Evolutionary conservation across 495 filamentous ascomycete genomes (phyloP).

Genomic region (Cercophora sp.): DNA sequence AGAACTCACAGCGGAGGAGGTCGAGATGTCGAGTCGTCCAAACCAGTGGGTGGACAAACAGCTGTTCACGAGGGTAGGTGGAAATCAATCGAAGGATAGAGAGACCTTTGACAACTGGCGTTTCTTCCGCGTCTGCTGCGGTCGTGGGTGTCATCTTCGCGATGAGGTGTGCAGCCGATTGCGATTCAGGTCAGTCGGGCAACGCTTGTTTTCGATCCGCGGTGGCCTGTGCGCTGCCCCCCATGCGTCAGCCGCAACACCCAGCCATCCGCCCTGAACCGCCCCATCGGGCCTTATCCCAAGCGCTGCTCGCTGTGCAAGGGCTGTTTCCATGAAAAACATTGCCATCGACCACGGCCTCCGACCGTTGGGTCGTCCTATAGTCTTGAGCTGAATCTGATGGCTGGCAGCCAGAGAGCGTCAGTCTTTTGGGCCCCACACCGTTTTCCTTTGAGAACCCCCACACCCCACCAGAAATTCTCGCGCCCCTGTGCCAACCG

Average conservation of each 20-base stretch:
- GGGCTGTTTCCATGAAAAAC: background rate
- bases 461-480: too few relatives aligned
- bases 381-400: too few relatives aligned
- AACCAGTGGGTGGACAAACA: conserved; percentile 4
- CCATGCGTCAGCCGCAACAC: background rate
- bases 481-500: too few relatives aligned
- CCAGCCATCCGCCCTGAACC: background rate
- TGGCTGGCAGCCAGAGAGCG: too few relatives aligned
- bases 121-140: background rate
- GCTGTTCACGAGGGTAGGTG: conserved; percentile 6
- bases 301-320: background rate
- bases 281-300: background rate
- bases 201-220: background rate
- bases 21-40: conserved; percentile 7
- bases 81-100: conserved; percentile 5
- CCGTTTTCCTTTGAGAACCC: too few relatives aligned
- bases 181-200: background rate
- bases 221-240: conserved; percentile 1
- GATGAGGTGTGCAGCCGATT: background rate
- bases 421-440: too few relatives aligned
- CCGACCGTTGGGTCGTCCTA: too few relatives aligned
- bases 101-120: background rate
- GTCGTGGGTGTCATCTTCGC: background rate
- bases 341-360: background rate
- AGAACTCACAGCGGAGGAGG: conserved; percentile 4